Conservation (phyloP, 345 rosid genomes). For the Jatropha curcas region DNA sequence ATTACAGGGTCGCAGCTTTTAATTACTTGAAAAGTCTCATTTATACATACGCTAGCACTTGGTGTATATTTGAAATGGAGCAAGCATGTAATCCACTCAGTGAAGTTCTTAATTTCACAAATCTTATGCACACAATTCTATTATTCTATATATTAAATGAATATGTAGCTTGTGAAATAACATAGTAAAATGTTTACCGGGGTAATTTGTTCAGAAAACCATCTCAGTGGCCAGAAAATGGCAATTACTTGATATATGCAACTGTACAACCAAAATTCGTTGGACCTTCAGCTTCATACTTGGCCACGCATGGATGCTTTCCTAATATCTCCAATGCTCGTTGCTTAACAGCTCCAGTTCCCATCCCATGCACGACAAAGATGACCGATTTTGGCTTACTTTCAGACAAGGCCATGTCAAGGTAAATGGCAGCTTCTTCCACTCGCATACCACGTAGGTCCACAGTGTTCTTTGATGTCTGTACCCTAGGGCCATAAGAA, state of each 20-base stretch:
- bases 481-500: conserved; percentile 47
- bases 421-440: conserved; percentile 72
- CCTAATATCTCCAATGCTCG: conserved; percentile 56
- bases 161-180: no score
- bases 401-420: conserved; percentile 58
- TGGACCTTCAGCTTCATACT: conserved; percentile 71
- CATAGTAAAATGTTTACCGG: no score
- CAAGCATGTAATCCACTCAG: background rate
- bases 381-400: conserved; percentile 52
- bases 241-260: conserved; percentile 63
- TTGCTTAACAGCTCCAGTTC: conserved; percentile 72
- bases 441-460: conserved; percentile 82
- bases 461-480: conserved; percentile 73
- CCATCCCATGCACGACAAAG: conserved; percentile 81
- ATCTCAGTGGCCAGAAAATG: background rate
- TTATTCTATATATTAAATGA: no score
- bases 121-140: background rate
- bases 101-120: background rate
- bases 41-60: background rate
- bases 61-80: background rate
- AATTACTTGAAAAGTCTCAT: background rate
- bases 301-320: conserved; percentile 58
- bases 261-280: conserved; percentile 87
- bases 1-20: background rate
- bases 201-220: background rate